Percentiles rank a stretch among this genome's conserved stretches.
These are phyloP conservation scores for Scedosporium boydii DNA, from an alignment of 2,329 filamentous ascomycete genomes.

Conservation along the genomic window DNA sequence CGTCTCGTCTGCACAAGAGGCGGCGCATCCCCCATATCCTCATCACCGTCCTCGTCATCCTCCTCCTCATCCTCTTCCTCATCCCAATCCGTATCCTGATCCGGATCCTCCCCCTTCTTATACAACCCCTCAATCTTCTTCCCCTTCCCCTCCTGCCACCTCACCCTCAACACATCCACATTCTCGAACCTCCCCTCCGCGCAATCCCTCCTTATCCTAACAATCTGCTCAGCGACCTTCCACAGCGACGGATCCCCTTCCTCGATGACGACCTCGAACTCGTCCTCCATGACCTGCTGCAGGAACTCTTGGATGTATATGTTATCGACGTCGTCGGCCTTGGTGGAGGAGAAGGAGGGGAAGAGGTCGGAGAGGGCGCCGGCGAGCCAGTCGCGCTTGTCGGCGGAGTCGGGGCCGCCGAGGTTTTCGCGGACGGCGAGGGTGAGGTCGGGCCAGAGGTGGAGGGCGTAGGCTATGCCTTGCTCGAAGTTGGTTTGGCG, in stretches of 20 bases:
- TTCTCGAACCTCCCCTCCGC: slow-evolving; percentile 55
- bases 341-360: slow-evolving; percentile 43
- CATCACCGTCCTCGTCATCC: slow-evolving; percentile 44
- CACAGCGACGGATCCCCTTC: slow-evolving; percentile 65
- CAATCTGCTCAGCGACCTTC: slow-evolving; percentile 62
- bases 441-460: slow-evolving; percentile 80
- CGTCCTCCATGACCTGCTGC: slow-evolving; percentile 68
- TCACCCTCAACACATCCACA: slow-evolving; percentile 52
- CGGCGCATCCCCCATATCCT: slow-evolving; percentile 63
- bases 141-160: slow-evolving; percentile 53
- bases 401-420: slow-evolving; percentile 72
- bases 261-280: slow-evolving; percentile 88
- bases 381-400: slow-evolving; percentile 96
- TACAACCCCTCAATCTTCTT: slow-evolving; percentile 45
- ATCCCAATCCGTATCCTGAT: slow-evolving; percentile 53
- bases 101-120: slow-evolving; percentile 43
- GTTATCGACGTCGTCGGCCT: slow-evolving; percentile 52
- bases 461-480: slow-evolving; percentile 72
- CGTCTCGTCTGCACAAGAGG: slow-evolving; percentile 44
- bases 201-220: slow-evolving; percentile 57
- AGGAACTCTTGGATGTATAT: slow-evolving; percentile 57
- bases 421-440: slow-evolving; percentile 80
- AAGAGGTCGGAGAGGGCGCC: slow-evolving; percentile 80
- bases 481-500: slow-evolving; percentile 69
- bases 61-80: slow-evolving; percentile 48